Evolutionary conservation across 2,329 filamentous ascomycete species (phyloP), one percentile per base, ranked within the genome.

Genomic region (Pestalotiopsis fici): DNA sequence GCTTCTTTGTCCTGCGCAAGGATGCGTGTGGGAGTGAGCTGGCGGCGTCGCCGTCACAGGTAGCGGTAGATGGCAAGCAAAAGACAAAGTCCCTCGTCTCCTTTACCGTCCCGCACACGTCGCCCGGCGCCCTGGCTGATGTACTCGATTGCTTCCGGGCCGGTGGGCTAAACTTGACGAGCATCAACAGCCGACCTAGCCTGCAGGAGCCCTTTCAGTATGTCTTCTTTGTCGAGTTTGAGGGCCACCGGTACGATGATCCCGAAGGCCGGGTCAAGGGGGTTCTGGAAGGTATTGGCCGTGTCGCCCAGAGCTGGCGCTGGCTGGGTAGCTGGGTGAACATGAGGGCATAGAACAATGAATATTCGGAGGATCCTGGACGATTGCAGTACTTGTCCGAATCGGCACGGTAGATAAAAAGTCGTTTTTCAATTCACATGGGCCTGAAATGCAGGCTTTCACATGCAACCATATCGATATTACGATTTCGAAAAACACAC

Each of bases 171-270:
- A 97, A 98, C 77, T 82, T 98, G 72, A 98, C 95, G 35, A 95
- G 91, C 78, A 97, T 98, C 79, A 95, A 94, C 77, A 94, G 93
- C 71, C 83, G 95, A 70, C 95, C 95, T 4, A 94, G 93, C 74
- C 87, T 92, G 66, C 83, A 87, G 50, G 82, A 83, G 72, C 89
- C 92, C 23, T 98, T 97, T 88, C 90, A 97, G 77, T 98, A 98
- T 81, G 88, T 98, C 47, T 98, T 98, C 82, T 95, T 98, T 76
- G 90, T 98, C 35, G 95, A 98, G 83, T 94, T 97, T 74, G 88
- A 92, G 77, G 91, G 92, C 1, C 86, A 88, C 77, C 81, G 80
- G 71, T 73, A 78, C 66, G 78, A 80, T 61, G 88, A 88, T 72
- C 83, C 83, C 2, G 83, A 86, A 64, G 86, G 85, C 3, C 83